Evolutionary conservation across 495 filamentous ascomycete genomes (phyloP).

Genomic region (Neurospora sublineolata): DNA sequence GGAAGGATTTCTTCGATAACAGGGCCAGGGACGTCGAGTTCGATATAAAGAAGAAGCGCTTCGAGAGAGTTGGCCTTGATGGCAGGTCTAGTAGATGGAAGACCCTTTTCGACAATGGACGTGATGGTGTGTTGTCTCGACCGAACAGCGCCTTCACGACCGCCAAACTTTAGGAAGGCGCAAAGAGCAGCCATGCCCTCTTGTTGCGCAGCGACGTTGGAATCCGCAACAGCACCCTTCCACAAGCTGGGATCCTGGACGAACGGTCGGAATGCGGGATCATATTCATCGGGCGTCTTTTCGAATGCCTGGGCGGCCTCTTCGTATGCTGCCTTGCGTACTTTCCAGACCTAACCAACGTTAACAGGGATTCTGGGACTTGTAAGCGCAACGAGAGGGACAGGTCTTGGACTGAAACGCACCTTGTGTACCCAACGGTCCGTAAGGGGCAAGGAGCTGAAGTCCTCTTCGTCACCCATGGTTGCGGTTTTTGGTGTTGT

Average conservation of each 20-base stretch:
- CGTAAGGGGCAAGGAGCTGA: constrained; percentile 63
- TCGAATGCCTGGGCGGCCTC: constrained; percentile 81
- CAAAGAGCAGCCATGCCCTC: constrained; percentile 82
- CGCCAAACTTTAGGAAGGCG: constrained; percentile 80
- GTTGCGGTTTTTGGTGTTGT: constrained; percentile 7
- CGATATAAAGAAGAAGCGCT: constrained; percentile 77
- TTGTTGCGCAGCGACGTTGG: constrained; percentile 93
- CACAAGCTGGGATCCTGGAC: constrained; percentile 73
- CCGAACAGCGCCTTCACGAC: constrained; percentile 65
- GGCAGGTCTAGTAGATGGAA: constrained; percentile 72
- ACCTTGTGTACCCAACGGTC: constrained; percentile 87
- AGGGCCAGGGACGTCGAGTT: constrained; percentile 75
- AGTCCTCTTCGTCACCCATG: constrained; percentile 78
- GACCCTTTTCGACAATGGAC: constrained; percentile 82
- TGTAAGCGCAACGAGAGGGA: not conserved
- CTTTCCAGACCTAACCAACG: constrained; percentile 73
- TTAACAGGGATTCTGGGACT: constrained; percentile 1
- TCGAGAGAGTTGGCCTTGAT: constrained; percentile 82
- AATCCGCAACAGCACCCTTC: constrained; percentile 89
- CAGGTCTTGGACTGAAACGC: constrained; percentile 10
- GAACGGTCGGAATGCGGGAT: constrained; percentile 77
- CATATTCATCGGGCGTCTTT: constrained; percentile 72
- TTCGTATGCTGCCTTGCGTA: constrained; percentile 89
- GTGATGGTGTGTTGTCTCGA: constrained; percentile 63
- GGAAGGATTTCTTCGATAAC: constrained; percentile 87